Base-by-base conservation (phyloP, 2,329 filamentous ascomycete genomes). In the Pseudopithomyces maydicus region DNA sequence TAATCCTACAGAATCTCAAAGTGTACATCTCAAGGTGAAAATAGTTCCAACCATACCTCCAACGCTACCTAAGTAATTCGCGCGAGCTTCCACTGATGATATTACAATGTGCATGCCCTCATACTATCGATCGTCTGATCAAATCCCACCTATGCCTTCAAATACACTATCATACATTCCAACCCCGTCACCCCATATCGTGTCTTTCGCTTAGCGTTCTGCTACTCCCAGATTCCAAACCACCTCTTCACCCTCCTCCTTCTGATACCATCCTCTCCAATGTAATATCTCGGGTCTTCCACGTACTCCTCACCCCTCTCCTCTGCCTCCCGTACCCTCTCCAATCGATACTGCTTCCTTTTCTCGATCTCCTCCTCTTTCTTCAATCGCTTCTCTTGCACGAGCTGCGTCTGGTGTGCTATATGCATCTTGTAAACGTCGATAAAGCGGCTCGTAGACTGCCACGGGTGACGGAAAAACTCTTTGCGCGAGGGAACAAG, bases 311-410 rank as follows among this genome's bases (percentile, higher is more conserved):
- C 70, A n/a, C 73, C 71, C 61, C 54, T 67, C 63, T 68, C 69
- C 50, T 67, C 67, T 5, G 68, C 73, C 64, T 69, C 73, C 67
- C 58, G 55, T 64, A 68, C 75, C 74, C 76, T 79, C 58, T 71
- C 66, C 77, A 91, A 88, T 69, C 93, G 87, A 78, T 92, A 99
- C 76, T 90, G 88, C 59, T 85, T 85, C 68, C 94, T 85, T 85
- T 97, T 97, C 75, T 89, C 85, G 26, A 95, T 89, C 78, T 99
- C 95, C 65, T 97, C 92, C 54, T 92, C 83, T 64, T 87, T 88
- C 70, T 84, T 84, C 69, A 86, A 85, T 54, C 93, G 85, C 78
- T 87, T 87, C 76, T 93, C 90, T 51, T 84, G 82, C 26, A 90
- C 89, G 70, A 87, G 79, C 62, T 84, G 81, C 29, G 87, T 88